These are phyloP conservation scores for Huntiella moniliformis DNA, from an alignment of 2,329 filamentous ascomycete species.

Conservation along the genomic window DNA sequence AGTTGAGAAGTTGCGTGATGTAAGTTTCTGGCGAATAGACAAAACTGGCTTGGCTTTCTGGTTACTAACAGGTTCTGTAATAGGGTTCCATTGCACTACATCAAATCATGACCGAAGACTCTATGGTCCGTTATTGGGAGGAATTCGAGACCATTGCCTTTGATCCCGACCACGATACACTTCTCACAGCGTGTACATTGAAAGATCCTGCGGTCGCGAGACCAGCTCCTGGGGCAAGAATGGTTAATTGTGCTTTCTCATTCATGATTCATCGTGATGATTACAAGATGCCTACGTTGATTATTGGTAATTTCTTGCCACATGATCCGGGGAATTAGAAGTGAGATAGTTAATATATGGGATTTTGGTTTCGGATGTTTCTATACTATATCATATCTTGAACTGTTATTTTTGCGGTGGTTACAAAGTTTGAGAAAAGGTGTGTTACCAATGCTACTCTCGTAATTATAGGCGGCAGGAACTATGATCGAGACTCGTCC, in stretches of 20 bases:
- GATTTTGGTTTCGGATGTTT: not conserved
- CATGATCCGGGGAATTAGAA: conserved; percentile 38
- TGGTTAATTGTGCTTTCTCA: conserved; percentile 80
- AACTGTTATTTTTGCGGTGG: too few relatives aligned
- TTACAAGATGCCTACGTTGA: conserved; percentile 86
- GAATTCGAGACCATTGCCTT: conserved; percentile 98
- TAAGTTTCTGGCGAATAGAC: conserved; percentile 27
- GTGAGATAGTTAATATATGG: not conserved
- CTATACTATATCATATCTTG: too few relatives aligned
- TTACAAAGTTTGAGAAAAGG: too few relatives aligned
- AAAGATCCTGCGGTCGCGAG: conserved; percentile 54
- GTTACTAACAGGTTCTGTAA: conserved; percentile 2
- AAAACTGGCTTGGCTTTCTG: not conserved
- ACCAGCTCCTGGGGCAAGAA: conserved; percentile 44
- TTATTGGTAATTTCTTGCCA: conserved; percentile 91
- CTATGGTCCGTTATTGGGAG: conserved; percentile 94
- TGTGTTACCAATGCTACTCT: too few relatives aligned
- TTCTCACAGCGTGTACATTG: conserved; percentile 79
- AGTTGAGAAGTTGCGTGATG: conserved; percentile 77
- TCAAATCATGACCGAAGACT: conserved; percentile 88
- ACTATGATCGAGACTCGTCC: too few relatives aligned
- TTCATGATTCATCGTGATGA: conserved; percentile 91
- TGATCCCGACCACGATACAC: conserved; percentile 80
- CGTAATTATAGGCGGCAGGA: too few relatives aligned
- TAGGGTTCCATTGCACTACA: conserved; percentile 89